Conservation (phyloP, 805 yeast species). For the Hanseniaspora vineae region DNA sequence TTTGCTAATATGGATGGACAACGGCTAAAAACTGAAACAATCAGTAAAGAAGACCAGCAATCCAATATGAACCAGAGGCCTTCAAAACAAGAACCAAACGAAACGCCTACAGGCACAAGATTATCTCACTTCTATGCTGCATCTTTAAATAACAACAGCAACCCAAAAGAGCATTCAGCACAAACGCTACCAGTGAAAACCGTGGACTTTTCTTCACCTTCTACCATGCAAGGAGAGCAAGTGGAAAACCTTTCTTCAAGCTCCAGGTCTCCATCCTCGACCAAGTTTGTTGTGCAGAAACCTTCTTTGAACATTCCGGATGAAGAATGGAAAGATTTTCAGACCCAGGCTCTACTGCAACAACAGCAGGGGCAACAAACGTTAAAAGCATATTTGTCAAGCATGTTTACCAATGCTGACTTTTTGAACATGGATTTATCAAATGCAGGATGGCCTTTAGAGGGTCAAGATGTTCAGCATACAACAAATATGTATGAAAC, state of each 20-base stretch:
- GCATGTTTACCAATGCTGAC: constrained; percentile 8
- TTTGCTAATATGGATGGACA: too few species aligned
- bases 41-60: not conserved
- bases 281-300: constrained; percentile 19
- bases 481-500: too few species aligned
- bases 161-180: too few species aligned
- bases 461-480: too few species aligned
- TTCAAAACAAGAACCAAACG: too few species aligned
- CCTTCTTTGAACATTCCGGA: constrained; percentile 16
- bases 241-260: not conserved
- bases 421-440: not conserved
- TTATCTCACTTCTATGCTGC: too few species aligned
- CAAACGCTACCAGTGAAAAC: not conserved
- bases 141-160: too few species aligned
- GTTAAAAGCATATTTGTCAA: constrained; percentile 20
- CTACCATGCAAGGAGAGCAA: not conserved
- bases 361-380: constrained; percentile 24
- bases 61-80: too few species aligned
- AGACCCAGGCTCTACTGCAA: constrained; percentile 22
- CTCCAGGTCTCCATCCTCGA: constrained; percentile 1
- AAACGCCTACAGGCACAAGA: too few species aligned
- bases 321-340: constrained; percentile 22
- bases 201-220: not conserved
- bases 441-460: too few species aligned
- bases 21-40: too few species aligned